Conservation (phyloP, 2,329 filamentous ascomycete genomes). For the Monilinia laxa region DNA sequence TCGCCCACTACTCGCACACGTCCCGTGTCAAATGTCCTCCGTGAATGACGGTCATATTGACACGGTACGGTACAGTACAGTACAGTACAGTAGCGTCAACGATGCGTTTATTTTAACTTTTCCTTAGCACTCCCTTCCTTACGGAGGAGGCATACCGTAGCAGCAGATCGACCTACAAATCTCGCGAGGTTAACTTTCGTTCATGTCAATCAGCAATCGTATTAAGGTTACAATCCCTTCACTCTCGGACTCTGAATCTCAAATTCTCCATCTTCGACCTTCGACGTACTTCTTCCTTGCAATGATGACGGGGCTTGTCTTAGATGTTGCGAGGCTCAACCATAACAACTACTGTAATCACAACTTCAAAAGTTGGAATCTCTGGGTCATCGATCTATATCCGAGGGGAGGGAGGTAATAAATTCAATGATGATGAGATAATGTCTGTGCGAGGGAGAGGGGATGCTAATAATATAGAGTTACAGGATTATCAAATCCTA, state of each 20-base stretch:
- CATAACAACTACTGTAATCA: neutral
- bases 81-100: neutral
- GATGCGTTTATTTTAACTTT: neutral
- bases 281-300: neutral
- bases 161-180: neutral
- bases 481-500: neutral
- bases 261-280: too few species aligned
- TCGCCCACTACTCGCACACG: neutral
- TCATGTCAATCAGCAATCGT: neutral
- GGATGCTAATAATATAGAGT: neutral
- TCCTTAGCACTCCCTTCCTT: neutral
- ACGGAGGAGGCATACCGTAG: neutral
- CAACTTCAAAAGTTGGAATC: neutral
- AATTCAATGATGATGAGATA: neutral
- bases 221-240: neutral
- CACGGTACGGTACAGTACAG: too few species aligned
- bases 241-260: neutral
- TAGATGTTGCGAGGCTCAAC: neutral
- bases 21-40: constrained; percentile 2
- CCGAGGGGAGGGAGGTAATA: neutral
- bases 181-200: neutral
- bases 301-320: neutral
- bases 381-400: neutral
- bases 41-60: neutral
- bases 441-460: constrained; percentile 3